phyloP scores from a whole-genome alignment of 805 yeast genomes.

The Candida germanica region DNA sequence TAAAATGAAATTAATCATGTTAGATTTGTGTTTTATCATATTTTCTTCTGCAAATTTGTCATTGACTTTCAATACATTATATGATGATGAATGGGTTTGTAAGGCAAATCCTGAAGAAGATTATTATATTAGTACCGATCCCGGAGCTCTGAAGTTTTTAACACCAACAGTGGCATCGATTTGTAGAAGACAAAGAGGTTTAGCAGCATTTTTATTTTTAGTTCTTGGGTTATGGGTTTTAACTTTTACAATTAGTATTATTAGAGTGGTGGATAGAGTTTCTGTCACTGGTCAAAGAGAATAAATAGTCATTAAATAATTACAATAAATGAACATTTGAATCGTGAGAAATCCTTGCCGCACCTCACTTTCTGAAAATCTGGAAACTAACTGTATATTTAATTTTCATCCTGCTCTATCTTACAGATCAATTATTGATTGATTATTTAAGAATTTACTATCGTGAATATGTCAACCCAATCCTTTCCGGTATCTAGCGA shows the following conservation, averaged over 20 bases:
- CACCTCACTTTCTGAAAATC: no score
- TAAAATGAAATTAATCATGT: slow-evolving; percentile 74
- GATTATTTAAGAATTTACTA: neutral
- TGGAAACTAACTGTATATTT: no score
- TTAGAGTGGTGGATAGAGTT: slow-evolving; percentile 75
- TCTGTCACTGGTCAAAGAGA: slow-evolving; percentile 7
- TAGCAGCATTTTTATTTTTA: slow-evolving; percentile 76
- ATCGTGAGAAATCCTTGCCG: no score
- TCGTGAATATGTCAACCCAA: no score
- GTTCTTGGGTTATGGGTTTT: slow-evolving; percentile 78
- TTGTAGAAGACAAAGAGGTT: slow-evolving; percentile 74
- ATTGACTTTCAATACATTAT: slow-evolving; percentile 78
- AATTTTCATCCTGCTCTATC: neutral
- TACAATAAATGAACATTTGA: no score
- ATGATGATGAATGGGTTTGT: slow-evolving; percentile 80
- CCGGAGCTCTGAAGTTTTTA: slow-evolving; percentile 15
- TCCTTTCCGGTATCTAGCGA: slow-evolving; percentile 56
- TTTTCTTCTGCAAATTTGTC: slow-evolving; percentile 87
- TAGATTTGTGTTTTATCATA: slow-evolving; percentile 84
- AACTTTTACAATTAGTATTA: slow-evolving; percentile 78
- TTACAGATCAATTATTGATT: neutral
- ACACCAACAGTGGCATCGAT: slow-evolving; percentile 45
- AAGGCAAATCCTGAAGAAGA: slow-evolving; percentile 20
- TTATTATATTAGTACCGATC: neutral
- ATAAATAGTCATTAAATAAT: no score